Base-by-base conservation (phyloP, 1,284 basidiomycete species). In the Ceratobasidium sp. region DNA sequence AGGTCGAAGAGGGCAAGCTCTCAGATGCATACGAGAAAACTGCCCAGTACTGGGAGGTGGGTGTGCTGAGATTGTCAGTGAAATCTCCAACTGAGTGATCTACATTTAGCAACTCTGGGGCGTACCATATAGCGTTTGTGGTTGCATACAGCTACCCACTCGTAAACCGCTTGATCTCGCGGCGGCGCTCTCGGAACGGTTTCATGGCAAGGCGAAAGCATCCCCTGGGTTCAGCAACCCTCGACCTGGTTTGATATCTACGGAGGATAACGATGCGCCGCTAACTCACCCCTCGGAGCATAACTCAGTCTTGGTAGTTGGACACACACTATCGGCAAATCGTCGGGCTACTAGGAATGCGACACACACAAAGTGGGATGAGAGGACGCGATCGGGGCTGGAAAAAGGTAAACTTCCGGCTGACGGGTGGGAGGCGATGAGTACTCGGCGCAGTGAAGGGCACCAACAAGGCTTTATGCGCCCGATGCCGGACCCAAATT, bases 231-330 rank as follows among this genome's bases (percentile, higher is more conserved):
- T 73, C 7, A 30, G 16, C 28, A 75, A 78, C 61, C 23, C 59
- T 26, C 76, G 72, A 9, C 77, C 75, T 4, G 72, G 76, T 43
- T 44, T 76, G 14, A n/a, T 74, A 18, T 74, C 73, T 0, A 62
- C 41, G 0, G 26, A 46, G 13, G 76, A 78, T 23, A 66, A 26
- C 41, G 77, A 77, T 21, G 73, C 72, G 18, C 76, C 74, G 11
- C 73, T 73, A 26, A 78, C 79, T 0, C 79, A 79, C 69, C 75
- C 79, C 0, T 78, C 77, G 0, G 76, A 77, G 54, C 79, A 79
- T 70, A 75, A 77, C 54, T 47, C 75, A 5, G 61, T 79, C 44
- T 46, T 76, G 1, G 54, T 79, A 8, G 28, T 57, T 9, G 71
- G 70, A n/a, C 49, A 64, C 47, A 55, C 63, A 11, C 54, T 72